A percentile compares a stretch with the other conserved stretches of the same genome.
Evolutionary conservation across 306 rosid species (phyloP).

Genomic region (Castanopsis chinensis): DNA sequence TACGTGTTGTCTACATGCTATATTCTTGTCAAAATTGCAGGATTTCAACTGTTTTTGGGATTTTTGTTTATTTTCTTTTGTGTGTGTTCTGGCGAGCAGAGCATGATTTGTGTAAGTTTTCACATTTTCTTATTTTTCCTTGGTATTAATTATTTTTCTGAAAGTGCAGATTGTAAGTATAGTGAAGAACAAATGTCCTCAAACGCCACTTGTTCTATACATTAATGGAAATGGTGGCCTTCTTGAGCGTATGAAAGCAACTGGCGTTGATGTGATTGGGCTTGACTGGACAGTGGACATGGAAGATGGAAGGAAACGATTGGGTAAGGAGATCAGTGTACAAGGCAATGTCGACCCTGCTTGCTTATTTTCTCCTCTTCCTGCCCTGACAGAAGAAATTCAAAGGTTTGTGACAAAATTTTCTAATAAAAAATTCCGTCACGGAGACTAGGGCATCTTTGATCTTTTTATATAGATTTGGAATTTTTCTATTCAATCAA

Average conservation of each 20-base stretch:
- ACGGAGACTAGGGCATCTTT: neutral
- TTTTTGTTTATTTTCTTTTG: neutral
- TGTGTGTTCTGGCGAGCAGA: neutral
- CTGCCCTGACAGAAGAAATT: slow-evolving; percentile 80
- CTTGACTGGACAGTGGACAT: slow-evolving; percentile 98
- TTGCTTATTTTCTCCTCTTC: slow-evolving; percentile 76
- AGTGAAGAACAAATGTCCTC: slow-evolving; percentile 68
- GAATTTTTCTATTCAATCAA: neutral
- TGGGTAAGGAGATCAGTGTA: slow-evolving; percentile 71
- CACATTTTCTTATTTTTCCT: slow-evolving; percentile 9
- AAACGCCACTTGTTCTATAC: slow-evolving; percentile 83
- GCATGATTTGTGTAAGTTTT: slow-evolving; percentile 1
- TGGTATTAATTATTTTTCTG: slow-evolving; percentile 6
- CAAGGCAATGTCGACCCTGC: slow-evolving; percentile 99
- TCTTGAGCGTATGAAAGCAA: slow-evolving; percentile 88
- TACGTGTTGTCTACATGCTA: neutral
- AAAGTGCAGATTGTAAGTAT: slow-evolving; percentile 65
- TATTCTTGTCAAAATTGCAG: neutral
- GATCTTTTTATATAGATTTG: slow-evolving; percentile 2
- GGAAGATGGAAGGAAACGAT: slow-evolving; percentile 85
- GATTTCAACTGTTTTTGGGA: neutral
- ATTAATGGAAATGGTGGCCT: slow-evolving; percentile 96
- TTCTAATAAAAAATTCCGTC: neutral
- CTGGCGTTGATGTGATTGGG: slow-evolving; percentile 90
- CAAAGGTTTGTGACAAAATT: slow-evolving; percentile 59